Evolutionary conservation across 805 yeast genomes (phyloP).

Genomic region (Maudiozyma pseudohumilis): DNA sequence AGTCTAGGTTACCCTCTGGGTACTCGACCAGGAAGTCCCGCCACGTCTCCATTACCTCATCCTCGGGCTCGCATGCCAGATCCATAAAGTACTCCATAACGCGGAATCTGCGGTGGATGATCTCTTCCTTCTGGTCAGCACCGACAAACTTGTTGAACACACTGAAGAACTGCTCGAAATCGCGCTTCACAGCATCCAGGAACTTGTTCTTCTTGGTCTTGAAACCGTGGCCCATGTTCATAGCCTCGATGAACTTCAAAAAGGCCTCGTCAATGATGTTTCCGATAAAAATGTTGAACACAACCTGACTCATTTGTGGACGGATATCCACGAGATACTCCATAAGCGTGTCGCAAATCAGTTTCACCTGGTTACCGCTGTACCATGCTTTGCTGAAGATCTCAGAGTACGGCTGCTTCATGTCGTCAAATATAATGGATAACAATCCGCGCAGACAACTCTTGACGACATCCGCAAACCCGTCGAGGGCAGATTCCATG

Average conservation of each 20-base stretch:
- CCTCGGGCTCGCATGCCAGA: slow-evolving; percentile 38
- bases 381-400: slow-evolving; percentile 69
- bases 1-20: slow-evolving; percentile 68
- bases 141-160: slow-evolving; percentile 39
- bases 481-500: slow-evolving; percentile 60
- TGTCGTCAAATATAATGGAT: slow-evolving; percentile 62
- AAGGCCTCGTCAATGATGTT: slow-evolving; percentile 44
- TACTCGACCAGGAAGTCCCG: slow-evolving; percentile 50
- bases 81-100: slow-evolving; percentile 56
- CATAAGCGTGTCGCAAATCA: slow-evolving; percentile 58
- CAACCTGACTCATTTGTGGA: slow-evolving; percentile 40
- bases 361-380: slow-evolving; percentile 45
- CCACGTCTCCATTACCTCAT: slow-evolving; percentile 48
- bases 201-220: slow-evolving; percentile 36
- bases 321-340: slow-evolving; percentile 65
- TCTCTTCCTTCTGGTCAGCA: slow-evolving; percentile 28
- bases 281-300: slow-evolving; percentile 45
- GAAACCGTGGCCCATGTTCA: slow-evolving; percentile 35
- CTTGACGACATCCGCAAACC: slow-evolving; percentile 67
- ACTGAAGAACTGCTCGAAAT: slow-evolving; percentile 46
- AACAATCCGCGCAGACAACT: slow-evolving; percentile 46
- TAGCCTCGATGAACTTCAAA: slow-evolving; percentile 38
- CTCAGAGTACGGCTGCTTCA: slow-evolving; percentile 48
- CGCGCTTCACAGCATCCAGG: slow-evolving; percentile 47
- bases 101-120: slow-evolving; percentile 41